Evolutionary conservation across 495 filamentous ascomycete genomes (phyloP).

Genomic region (Staphylotrichum longicolle): DNA sequence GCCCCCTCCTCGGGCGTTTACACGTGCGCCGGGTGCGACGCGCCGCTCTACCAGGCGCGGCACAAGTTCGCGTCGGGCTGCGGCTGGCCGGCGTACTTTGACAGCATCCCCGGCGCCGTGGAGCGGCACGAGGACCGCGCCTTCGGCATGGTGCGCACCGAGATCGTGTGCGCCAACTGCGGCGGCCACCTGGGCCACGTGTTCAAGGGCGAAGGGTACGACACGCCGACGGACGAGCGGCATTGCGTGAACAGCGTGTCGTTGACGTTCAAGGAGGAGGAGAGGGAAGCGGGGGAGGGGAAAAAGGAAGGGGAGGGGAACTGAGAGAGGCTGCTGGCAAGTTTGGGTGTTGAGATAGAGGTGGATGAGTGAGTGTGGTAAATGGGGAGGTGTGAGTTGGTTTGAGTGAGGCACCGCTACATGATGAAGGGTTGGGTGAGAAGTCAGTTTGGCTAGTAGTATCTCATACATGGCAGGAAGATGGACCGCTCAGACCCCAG

Average conservation of each 20-base stretch:
- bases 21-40: constrained; percentile 77
- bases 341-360: neutral
- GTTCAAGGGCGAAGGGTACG: constrained; percentile 92
- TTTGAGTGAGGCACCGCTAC: no score
- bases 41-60: constrained; percentile 82
- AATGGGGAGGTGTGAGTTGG: no score
- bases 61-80: constrained; percentile 97
- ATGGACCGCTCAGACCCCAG: no score
- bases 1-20: constrained; percentile 71
- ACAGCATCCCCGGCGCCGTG: constrained; percentile 87
- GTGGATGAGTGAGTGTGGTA: neutral
- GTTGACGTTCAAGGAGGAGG: constrained; percentile 71
- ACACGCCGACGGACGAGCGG: constrained; percentile 89
- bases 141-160: constrained; percentile 81
- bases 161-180: constrained; percentile 92
- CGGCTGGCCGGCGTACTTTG: constrained; percentile 97
- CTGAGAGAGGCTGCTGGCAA: constrained; percentile 17
- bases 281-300: constrained; percentile 45
- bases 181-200: constrained; percentile 96
- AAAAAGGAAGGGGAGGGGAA: constrained; percentile 29
- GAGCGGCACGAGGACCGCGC: constrained; percentile 70
- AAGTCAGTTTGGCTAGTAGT: no score
- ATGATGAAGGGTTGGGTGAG: no score
- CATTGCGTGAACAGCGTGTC: constrained; percentile 97
- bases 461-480: no score